Evolutionary conservation across 176 grass and related monocot genomes (phyloP), one percentile per base, ranked within the genome.

Genomic region (Triticum timopheevii): DNA sequence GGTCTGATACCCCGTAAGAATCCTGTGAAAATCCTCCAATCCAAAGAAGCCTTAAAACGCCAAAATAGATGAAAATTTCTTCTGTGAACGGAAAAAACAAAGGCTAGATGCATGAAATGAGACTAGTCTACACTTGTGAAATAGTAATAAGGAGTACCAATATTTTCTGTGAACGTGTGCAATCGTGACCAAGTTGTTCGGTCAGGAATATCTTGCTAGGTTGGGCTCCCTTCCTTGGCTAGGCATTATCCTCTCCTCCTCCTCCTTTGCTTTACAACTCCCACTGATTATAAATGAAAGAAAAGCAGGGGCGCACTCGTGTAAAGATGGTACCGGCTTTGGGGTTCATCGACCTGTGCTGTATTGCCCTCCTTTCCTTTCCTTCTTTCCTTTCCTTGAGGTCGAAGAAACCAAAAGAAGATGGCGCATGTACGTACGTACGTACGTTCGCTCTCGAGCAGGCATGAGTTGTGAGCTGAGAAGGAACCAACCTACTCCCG

Each of bases 381-480:
- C 44, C 44, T 44, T 44, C 42, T 50, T 50, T 50, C 13, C 47
- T 13, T 79, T 79, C 33, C 77, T 62, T 79, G 56, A 24, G 56
- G 77, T 79, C 77, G 77, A 79, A 79, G 34, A 79, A 79, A 40
- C 13, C 56, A 23, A 62, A 79, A 79, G 34, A 79, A 79, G 34
- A 79, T 62, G 5, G 19, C 31, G 50, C 50, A 54, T 54, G 50
- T 54, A 54, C 16, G 50, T 52, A 52, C 49, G 5, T 54, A 54
- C 49, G 24, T 31, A 50, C 9, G 42, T 64, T 25, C 44, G 15
- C 34, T 39, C 68, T 70, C 8, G 7, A 69, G 31, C 66, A 20
- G 16, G 15, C 31, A 19, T 15, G 28, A 10, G 7, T 39, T 16
- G 13, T 16, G 13, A 49, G 13, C 47, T 49, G 47, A 17, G 50